These are phyloP conservation scores for Cladosporium sp. DNA, from an alignment of 2,329 filamentous ascomycete species.

Conservation along the genomic window DNA sequence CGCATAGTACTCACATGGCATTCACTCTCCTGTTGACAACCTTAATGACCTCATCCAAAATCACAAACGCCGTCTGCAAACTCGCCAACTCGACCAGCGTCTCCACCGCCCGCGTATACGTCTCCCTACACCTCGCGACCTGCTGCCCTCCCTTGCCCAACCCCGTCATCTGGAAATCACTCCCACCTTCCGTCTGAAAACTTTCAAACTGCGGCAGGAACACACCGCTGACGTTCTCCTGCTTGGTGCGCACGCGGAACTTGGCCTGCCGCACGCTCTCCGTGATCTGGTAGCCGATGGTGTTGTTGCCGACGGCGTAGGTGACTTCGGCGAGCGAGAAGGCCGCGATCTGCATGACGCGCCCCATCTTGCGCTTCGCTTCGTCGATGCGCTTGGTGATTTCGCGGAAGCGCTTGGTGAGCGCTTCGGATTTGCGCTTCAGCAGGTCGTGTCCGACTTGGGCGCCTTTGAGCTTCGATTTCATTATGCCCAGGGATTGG, in stretches of 20 bases:
- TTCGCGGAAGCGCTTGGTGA: slow-evolving; percentile 80
- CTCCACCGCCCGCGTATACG: slow-evolving; percentile 92
- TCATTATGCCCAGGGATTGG: slow-evolving; percentile 95
- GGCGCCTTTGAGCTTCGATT: slow-evolving; percentile 86
- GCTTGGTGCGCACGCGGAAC: slow-evolving; percentile 89
- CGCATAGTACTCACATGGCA: slow-evolving; percentile 69
- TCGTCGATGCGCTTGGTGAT: slow-evolving; percentile 97
- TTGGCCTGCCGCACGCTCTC: slow-evolving; percentile 91
- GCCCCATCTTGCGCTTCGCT: slow-evolving; percentile 98
- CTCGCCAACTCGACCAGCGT: slow-evolving; percentile 92
- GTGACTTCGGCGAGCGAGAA: slow-evolving; percentile 97
- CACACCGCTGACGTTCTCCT: slow-evolving; percentile 98
- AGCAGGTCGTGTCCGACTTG: slow-evolving; percentile 82
- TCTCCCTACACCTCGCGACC: slow-evolving; percentile 90
- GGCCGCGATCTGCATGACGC: slow-evolving; percentile 98
- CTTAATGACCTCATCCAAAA: slow-evolving; percentile 98
- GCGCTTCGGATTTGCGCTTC: slow-evolving; percentile 95
- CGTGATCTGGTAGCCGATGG: slow-evolving; percentile 95
- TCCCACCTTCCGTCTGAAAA: slow-evolving; percentile 81
- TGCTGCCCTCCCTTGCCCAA: slow-evolving; percentile 96
- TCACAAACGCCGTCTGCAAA: slow-evolving; percentile 96
- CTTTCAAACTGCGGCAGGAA: slow-evolving; percentile 91
- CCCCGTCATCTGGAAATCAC: slow-evolving; percentile 94
- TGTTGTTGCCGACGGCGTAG: slow-evolving; percentile 83
- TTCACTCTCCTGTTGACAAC: slow-evolving; percentile 98